Percentiles rank a stretch among this genome's conserved stretches.
Evolutionary conservation across 2,329 filamentous ascomycete species (phyloP).

Genomic region (Exophiala spinifera): DNA sequence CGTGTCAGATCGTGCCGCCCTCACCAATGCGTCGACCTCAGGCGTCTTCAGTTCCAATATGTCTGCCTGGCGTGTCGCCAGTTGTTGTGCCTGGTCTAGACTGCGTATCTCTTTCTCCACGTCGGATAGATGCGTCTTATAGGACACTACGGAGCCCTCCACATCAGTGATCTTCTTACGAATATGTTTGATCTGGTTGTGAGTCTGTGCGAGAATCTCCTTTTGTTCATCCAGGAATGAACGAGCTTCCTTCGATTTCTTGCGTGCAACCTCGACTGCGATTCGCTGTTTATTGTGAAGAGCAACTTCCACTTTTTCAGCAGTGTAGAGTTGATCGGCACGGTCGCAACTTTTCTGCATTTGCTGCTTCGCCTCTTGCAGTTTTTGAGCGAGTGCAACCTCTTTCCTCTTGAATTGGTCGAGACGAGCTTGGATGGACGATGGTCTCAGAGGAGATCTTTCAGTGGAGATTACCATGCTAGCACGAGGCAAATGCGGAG

Average conservation of each 20-base stretch:
- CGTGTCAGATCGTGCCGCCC: neutral
- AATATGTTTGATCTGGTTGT: too few relatives aligned
- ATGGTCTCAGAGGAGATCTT: neutral
- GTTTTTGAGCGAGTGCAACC: neutral
- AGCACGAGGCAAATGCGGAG: neutral
- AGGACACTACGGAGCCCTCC: neutral
- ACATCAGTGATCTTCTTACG: too few relatives aligned
- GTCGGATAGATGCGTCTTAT: neutral
- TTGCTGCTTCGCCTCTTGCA: neutral
- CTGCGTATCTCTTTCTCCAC: neutral
- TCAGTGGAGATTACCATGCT: neutral
- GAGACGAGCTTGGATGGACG: neutral
- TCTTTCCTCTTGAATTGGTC: neutral
- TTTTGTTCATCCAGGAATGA: too few relatives aligned
- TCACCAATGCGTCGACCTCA: neutral
- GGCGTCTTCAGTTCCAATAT: neutral
- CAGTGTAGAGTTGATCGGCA: neutral
- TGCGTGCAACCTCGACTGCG: too few relatives aligned
- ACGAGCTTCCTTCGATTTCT: too few relatives aligned
- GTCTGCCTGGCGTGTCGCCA: neutral
- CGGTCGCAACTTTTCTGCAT: neutral
- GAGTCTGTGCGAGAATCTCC: too few relatives aligned
- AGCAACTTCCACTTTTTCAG: neutral
- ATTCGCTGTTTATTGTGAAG: neutral
- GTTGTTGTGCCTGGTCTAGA: neutral